Conservation (phyloP, 1,284 basidiomycete species). For the Hemileccinum hortonii region DNA sequence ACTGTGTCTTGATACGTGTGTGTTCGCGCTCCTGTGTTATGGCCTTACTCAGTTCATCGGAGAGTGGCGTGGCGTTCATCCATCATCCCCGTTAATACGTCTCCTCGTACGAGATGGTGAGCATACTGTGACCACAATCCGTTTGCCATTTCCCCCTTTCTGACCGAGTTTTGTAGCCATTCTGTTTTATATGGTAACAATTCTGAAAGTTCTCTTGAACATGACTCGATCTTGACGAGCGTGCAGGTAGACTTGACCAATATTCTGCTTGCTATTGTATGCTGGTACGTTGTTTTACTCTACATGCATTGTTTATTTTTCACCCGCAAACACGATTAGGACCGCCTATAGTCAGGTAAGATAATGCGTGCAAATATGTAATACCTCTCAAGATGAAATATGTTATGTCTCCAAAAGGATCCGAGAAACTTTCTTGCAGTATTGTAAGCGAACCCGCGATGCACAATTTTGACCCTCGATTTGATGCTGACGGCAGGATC, state of each 20-base stretch:
- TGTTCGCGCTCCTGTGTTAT: slow-evolving; percentile 4
- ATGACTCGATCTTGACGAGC: neutral
- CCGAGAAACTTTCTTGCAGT: slow-evolving; percentile 13
- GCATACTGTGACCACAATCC: neutral
- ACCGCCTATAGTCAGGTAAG: slow-evolving; percentile 9
- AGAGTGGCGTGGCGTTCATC: neutral
- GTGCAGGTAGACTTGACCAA: slow-evolving; percentile 17
- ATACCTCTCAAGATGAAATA: neutral
- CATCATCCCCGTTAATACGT: slow-evolving; percentile 13
- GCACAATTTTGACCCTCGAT: too few species aligned
- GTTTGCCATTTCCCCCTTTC: neutral
- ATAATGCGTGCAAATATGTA: too few species aligned
- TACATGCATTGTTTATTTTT: neutral
- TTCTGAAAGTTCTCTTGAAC: too few species aligned
- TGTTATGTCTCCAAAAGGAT: slow-evolving; percentile 16
- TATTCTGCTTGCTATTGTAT: slow-evolving; percentile 6
- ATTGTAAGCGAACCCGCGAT: slow-evolving; percentile 10
- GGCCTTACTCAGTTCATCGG: slow-evolving; percentile 6
- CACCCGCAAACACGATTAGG: slow-evolving; percentile 13
- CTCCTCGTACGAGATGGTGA: slow-evolving; percentile 24
- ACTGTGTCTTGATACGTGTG: slow-evolving; percentile 16
- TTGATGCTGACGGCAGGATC: slow-evolving; percentile 5
- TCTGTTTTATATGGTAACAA: slow-evolving; percentile 20
- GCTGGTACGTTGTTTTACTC: slow-evolving; percentile 16
- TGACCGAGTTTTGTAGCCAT: slow-evolving; percentile 5